phyloP scores from a whole-genome alignment of 306 rosid genomes.

The Castanopsis chinensis region DNA sequence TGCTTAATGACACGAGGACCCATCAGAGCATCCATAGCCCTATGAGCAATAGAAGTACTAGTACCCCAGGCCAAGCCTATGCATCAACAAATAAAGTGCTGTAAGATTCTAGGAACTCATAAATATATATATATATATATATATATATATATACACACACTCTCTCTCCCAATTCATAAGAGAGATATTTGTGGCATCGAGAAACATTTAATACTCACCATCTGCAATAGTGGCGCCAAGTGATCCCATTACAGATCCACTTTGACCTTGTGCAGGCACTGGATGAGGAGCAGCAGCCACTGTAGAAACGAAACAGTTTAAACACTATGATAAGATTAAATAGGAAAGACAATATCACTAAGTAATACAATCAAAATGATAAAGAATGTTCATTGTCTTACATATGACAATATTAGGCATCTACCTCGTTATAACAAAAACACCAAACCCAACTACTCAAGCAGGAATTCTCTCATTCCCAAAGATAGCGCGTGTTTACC shows the following conservation, averaged over 20 bases:
- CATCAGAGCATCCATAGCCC: slow-evolving; percentile 24
- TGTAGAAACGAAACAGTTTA: background rate
- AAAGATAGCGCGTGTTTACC: background rate
- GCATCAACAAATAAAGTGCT: background rate
- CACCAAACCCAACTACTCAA: background rate
- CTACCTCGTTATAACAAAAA: background rate
- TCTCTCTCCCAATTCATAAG: no score
- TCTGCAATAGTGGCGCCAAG: slow-evolving; percentile 18
- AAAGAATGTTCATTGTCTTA: background rate
- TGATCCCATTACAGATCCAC: slow-evolving; percentile 20
- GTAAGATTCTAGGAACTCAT: background rate
- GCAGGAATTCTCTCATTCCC: background rate
- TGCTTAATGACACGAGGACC: slow-evolving; percentile 26
- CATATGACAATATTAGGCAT: background rate
- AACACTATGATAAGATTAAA: background rate
- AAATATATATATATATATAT: no score
- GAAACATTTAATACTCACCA: slow-evolving; percentile 11
- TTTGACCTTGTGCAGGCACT: slow-evolving; percentile 6
- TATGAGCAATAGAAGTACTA: slow-evolving; percentile 19
- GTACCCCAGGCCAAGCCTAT: slow-evolving; percentile 26
- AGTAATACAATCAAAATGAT: background rate
- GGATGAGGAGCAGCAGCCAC: slow-evolving; percentile 18
- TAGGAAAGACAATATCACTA: background rate
- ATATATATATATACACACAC: background rate
- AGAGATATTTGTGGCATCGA: background rate